These are phyloP conservation scores for Solanum tarijense DNA, from an alignment of 257 asterid species.

Conservation along the genomic window DNA sequence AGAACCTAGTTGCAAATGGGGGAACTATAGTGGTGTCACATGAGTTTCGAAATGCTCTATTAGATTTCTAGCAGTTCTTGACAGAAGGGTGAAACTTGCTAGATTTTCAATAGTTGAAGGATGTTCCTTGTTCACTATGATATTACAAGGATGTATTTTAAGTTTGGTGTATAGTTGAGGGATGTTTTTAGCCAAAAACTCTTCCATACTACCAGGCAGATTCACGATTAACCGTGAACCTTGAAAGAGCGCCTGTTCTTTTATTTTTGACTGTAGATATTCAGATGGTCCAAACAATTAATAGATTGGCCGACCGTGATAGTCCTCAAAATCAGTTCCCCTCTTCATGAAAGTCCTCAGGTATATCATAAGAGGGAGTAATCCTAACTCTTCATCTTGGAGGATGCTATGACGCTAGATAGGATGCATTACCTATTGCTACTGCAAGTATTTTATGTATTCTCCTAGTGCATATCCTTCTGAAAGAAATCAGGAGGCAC, in stretches of 20 bases:
- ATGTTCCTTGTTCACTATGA: neutral
- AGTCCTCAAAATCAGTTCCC: neutral
- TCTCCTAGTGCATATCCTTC: neutral
- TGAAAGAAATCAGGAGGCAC: neutral
- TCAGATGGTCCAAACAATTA: neutral
- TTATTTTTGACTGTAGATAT: neutral
- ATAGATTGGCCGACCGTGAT: neutral
- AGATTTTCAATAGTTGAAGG: neutral
- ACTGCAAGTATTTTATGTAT: neutral
- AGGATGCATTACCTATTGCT: neutral
- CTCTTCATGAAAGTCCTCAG: neutral
- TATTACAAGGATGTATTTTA: neutral
- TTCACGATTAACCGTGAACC: neutral
- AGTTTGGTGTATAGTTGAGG: neutral
- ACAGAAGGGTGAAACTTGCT: neutral
- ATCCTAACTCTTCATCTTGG: slow-evolving; percentile 4
- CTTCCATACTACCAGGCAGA: neutral
- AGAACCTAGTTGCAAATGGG: neutral
- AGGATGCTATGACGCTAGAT: neutral
- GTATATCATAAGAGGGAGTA: neutral
- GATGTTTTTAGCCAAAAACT: neutral
- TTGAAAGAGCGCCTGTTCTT: neutral
- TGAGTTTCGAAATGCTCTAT: neutral
- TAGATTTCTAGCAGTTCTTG: neutral
- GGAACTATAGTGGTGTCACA: neutral